A percentile compares a stretch with the other conserved stretches of the same genome.
phyloP scores from a whole-genome alignment of 2,329 filamentous ascomycete genomes.

The Gnomoniopsis sp. region DNA sequence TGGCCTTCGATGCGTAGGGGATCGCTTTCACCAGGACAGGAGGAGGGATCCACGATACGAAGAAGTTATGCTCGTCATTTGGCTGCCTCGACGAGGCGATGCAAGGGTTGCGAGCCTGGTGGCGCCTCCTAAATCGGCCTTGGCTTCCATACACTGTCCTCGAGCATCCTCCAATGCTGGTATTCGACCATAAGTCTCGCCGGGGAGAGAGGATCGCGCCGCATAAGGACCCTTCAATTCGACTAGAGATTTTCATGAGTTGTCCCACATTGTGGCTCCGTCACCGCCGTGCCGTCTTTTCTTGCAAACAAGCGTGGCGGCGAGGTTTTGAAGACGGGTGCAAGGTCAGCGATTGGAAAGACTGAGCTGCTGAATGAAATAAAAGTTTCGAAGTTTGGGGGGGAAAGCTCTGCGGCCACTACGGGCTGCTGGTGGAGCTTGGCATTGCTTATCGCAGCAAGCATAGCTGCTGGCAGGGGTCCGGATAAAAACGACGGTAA shows the following conservation, averaged over 20 bases:
- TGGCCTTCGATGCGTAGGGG: neutral
- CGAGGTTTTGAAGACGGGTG: neutral
- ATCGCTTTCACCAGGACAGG: constrained; percentile 6
- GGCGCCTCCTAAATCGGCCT: constrained; percentile 7
- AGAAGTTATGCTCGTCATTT: constrained; percentile 11
- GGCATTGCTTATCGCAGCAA: constrained; percentile 12
- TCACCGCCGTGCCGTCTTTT: constrained; percentile 27
- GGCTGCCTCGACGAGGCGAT: neutral
- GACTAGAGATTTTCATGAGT: constrained; percentile 58
- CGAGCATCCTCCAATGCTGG: neutral
- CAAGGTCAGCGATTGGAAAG: neutral
- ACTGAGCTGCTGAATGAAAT: neutral
- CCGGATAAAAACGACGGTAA: constrained; percentile 38
- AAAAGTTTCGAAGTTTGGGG: constrained; percentile 5
- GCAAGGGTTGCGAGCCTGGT: neutral
- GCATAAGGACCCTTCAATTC: constrained; percentile 59
- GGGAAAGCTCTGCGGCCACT: constrained; percentile 6
- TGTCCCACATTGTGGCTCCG: constrained; percentile 45
- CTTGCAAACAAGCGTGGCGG: constrained; percentile 13
- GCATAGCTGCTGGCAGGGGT: constrained; percentile 5
- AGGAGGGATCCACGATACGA: constrained; percentile 11
- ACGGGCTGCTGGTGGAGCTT: neutral
- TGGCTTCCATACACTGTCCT: constrained; percentile 12
- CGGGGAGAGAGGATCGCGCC: constrained; percentile 50
- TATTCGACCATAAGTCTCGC: constrained; percentile 19